Percentiles rank a stretch among this genome's conserved stretches.
These are phyloP conservation scores for Piper betle DNA, from an alignment of 164 flowering plant genomes.

Conservation along the genomic window DNA sequence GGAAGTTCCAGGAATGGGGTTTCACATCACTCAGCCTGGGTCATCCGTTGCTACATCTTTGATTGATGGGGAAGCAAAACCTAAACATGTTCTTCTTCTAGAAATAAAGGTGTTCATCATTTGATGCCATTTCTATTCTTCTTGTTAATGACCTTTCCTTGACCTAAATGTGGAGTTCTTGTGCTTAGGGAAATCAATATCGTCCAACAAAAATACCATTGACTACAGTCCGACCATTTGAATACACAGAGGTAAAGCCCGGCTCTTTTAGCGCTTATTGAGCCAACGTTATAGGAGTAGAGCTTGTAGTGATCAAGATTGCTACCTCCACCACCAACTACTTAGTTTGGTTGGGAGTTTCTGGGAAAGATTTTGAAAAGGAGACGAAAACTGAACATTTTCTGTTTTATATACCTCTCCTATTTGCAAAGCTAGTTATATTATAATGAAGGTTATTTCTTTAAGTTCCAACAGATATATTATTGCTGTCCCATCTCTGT, in stretches of 20 bases:
- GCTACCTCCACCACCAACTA: too few relatives aligned
- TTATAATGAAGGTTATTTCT: too few relatives aligned
- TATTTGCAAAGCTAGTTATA: too few relatives aligned
- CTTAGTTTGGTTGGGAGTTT: too few relatives aligned
- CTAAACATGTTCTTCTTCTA: constrained; percentile 87
- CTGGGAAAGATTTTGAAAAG: too few relatives aligned
- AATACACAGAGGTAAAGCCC: constrained; percentile 65
- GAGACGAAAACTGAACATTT: too few relatives aligned
- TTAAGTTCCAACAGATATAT: too few relatives aligned
- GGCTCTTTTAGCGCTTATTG: not conserved
- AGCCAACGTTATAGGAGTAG: not conserved
- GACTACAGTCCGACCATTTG: constrained; percentile 85
- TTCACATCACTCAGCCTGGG: constrained; percentile 97
- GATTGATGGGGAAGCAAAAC: constrained; percentile 97
- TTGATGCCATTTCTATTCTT: not conserved
- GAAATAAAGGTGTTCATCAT: constrained; percentile 73
- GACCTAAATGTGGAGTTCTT: constrained; percentile 5
- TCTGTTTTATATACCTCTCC: too few relatives aligned
- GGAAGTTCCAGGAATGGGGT: constrained; percentile 99
- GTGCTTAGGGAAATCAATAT: constrained; percentile 77
- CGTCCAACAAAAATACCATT: constrained; percentile 95
- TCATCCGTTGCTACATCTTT: constrained; percentile 97
- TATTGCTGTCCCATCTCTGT: too few relatives aligned
- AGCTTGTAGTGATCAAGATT: too few relatives aligned
- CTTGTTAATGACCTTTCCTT: not conserved